phyloP scores from a whole-genome alignment of 2,329 filamentous ascomycete species.

The Dactylella cylindrospora region DNA sequence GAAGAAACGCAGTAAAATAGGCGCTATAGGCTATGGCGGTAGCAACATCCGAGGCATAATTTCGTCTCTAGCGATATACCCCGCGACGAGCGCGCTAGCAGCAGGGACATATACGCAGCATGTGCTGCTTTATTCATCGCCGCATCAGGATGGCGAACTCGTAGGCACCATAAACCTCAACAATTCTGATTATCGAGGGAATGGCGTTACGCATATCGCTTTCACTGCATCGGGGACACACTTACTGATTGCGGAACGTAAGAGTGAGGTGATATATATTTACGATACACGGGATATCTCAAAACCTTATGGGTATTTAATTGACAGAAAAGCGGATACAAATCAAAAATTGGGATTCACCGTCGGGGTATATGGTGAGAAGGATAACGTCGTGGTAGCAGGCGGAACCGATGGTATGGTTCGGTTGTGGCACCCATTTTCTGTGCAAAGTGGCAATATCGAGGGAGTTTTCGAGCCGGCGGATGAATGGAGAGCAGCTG shows the following conservation, averaged over 20 bases:
- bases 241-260: slow-evolving; percentile 56
- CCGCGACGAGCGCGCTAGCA: slow-evolving; percentile 52
- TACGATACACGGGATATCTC: slow-evolving; percentile 54
- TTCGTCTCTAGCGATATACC: slow-evolving; percentile 52
- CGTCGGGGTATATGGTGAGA: slow-evolving; percentile 46
- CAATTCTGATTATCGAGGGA: slow-evolving; percentile 46
- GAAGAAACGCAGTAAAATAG: slow-evolving; percentile 45
- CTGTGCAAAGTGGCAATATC: slow-evolving; percentile 45
- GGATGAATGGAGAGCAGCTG: slow-evolving; percentile 50
- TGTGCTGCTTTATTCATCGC: slow-evolving; percentile 54
- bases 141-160: slow-evolving; percentile 51
- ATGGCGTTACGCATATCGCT: slow-evolving; percentile 54
- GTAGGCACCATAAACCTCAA: slow-evolving; percentile 53
- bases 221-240: slow-evolving; percentile 57
- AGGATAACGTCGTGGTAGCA: slow-evolving; percentile 54
- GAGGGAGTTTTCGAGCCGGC: slow-evolving; percentile 49
- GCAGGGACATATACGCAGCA: slow-evolving; percentile 56
- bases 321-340: slow-evolving; percentile 49
- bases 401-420: slow-evolving; percentile 57
- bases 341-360: slow-evolving; percentile 56
- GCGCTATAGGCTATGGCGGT: slow-evolving; percentile 46
- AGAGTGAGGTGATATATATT: slow-evolving; percentile 55
- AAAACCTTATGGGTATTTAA: background rate
- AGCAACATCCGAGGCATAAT: slow-evolving; percentile 55
- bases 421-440: slow-evolving; percentile 51